A percentile compares a stretch with the other conserved stretches of the same genome.
Conservation (phyloP, 2,329 filamentous ascomycete genomes). For the Nothophoma quercina region DNA sequence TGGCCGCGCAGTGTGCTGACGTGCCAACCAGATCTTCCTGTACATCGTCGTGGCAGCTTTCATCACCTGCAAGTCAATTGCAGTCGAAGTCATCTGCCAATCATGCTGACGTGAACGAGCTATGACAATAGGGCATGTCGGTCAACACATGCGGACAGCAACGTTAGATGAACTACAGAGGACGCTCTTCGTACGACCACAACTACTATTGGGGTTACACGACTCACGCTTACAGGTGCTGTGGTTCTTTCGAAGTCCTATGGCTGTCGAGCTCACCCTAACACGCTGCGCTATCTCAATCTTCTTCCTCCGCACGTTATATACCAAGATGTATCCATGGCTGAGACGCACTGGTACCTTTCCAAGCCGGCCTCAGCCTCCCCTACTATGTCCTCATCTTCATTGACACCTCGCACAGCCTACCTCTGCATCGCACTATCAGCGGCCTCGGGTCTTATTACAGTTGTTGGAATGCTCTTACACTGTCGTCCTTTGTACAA, state of each 20-base stretch:
- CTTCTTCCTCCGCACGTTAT: slow-evolving; percentile 39
- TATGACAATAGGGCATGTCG: slow-evolving; percentile 25
- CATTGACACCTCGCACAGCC: slow-evolving; percentile 29
- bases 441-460: slow-evolving; percentile 17
- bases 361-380: background rate
- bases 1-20: background rate
- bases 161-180: slow-evolving; percentile 15
- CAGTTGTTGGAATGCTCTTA: slow-evolving; percentile 20
- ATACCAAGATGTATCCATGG: slow-evolving; percentile 23
- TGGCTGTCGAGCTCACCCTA: slow-evolving; percentile 26
- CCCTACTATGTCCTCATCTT: background rate
- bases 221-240: slow-evolving; percentile 27
- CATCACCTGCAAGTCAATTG: slow-evolving; percentile 22
- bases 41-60: slow-evolving; percentile 26
- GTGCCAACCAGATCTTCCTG: slow-evolving; percentile 22
- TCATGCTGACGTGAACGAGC: slow-evolving; percentile 18
- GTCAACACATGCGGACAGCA: slow-evolving; percentile 15
- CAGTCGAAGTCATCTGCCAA: background rate
- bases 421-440: slow-evolving; percentile 23
- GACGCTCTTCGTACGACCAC: slow-evolving; percentile 26
- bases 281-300: slow-evolving; percentile 33
- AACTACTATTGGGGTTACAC: background rate
- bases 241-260: slow-evolving; percentile 31
- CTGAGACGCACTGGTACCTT: slow-evolving; percentile 32
- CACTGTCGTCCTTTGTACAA: slow-evolving; percentile 33